Evolutionary conservation across 2,329 filamentous ascomycete genomes (phyloP).

Genomic region (Ceratocystis harringtonii): DNA sequence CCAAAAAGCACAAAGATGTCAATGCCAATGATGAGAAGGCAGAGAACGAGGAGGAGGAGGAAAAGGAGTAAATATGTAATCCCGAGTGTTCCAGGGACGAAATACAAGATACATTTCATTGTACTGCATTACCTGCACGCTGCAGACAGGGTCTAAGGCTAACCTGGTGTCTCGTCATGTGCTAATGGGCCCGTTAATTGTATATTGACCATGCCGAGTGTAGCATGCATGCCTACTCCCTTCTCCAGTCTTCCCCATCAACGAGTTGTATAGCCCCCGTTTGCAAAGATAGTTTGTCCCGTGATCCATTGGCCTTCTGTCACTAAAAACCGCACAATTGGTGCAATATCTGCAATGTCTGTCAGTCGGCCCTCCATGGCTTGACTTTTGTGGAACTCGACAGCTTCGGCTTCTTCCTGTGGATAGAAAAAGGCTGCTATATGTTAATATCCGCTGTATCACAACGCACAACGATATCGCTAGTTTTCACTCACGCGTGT

Average conservation of each 20-base stretch:
- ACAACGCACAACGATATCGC: neutral
- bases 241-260: slow-evolving; percentile 18
- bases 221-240: no score
- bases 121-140: neutral
- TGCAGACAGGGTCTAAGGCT: neutral
- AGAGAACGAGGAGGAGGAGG: slow-evolving; percentile 22
- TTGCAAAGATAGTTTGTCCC: slow-evolving; percentile 34
- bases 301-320: slow-evolving; percentile 33
- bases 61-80: slow-evolving; percentile 2
- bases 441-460: neutral
- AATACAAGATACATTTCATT: neutral
- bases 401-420: slow-evolving; percentile 29
- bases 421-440: slow-evolving; percentile 30
- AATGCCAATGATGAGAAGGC: slow-evolving; percentile 34
- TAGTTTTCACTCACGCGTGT: slow-evolving; percentile 25
- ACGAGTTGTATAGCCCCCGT: slow-evolving; percentile 33
- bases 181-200: neutral
- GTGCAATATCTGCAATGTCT: slow-evolving; percentile 31
- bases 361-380: slow-evolving; percentile 30
- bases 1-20: slow-evolving; percentile 48
- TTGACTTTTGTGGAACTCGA: slow-evolving; percentile 31
- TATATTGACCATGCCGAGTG: neutral
- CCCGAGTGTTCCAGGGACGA: neutral
- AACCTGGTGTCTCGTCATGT: neutral
- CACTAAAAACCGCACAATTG: slow-evolving; percentile 30